phyloP scores from a whole-genome alignment of 1,284 basidiomycete genomes.

The Puccinia brachypodii region DNA sequence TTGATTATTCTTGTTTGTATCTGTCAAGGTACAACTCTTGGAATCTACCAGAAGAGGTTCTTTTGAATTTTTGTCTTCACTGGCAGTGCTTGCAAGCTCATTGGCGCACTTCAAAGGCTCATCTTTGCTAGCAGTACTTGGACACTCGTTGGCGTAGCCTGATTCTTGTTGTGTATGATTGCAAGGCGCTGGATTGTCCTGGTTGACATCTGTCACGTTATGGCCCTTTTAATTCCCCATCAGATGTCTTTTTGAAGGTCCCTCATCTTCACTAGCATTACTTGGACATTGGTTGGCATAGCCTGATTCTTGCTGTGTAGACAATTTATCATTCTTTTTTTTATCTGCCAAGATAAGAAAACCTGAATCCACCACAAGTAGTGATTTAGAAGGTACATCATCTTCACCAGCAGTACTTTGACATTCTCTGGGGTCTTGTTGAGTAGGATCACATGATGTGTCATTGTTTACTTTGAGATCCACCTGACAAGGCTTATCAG shows the following conservation, averaged over 20 bases:
- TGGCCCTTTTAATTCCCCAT: neutral
- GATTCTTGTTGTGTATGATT: neutral
- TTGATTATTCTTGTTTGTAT: neutral
- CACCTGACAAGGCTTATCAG: too few relatives aligned
- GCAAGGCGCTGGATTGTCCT: too few relatives aligned
- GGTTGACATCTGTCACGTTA: too few relatives aligned
- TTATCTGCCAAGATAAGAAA: too few relatives aligned
- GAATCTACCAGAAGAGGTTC: neutral
- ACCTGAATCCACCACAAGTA: too few relatives aligned
- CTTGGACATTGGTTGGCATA: neutral
- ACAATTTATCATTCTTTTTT: neutral
- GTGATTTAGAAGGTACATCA: too few relatives aligned
- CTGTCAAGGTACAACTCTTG: neutral
- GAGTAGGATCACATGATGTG: too few relatives aligned
- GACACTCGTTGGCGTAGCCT: neutral
- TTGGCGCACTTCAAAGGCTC: too few relatives aligned
- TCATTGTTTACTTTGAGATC: too few relatives aligned
- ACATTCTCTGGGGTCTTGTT: too few relatives aligned
- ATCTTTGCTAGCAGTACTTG: neutral
- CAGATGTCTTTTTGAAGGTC: neutral
- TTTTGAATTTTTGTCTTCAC: neutral
- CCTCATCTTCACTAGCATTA: neutral
- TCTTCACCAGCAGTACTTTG: too few relatives aligned
- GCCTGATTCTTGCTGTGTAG: neutral
- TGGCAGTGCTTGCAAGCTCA: neutral